phyloP scores from a whole-genome alignment of 177 flowering plant genomes.

The Telopea speciosissima region DNA sequence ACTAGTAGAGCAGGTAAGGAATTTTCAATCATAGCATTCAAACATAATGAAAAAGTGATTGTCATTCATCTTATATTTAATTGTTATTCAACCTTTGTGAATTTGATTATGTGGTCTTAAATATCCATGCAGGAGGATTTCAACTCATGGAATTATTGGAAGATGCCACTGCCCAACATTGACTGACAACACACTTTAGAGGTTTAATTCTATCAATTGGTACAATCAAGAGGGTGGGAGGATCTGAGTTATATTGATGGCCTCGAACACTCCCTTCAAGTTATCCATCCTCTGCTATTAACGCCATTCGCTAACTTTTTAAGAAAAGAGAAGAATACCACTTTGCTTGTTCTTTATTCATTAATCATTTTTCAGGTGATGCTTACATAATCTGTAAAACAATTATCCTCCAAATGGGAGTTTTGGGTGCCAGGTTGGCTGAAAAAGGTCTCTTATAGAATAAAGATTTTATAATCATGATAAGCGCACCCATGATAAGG shows the following conservation, averaged over 20 bases:
- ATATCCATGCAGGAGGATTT: constrained; percentile 64
- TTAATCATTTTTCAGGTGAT: neutral
- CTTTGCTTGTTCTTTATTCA: neutral
- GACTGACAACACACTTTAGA: constrained; percentile 18
- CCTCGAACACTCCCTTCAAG: neutral
- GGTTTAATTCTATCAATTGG: neutral
- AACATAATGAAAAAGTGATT: neutral
- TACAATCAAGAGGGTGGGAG: neutral
- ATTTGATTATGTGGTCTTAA: no score
- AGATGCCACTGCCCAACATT: constrained; percentile 56
- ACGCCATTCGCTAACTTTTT: no score
- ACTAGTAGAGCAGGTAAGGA: constrained; percentile 71
- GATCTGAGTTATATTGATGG: neutral
- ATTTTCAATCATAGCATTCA: neutral
- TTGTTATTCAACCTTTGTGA: neutral
- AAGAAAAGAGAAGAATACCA: neutral
- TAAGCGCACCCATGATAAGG: neutral
- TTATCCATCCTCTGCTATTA: neutral
- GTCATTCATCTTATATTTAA: neutral
- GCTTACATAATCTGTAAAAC: constrained; percentile 9
- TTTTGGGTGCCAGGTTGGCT: neutral
- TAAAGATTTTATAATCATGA: neutral
- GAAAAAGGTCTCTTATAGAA: neutral
- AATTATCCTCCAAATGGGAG: neutral
- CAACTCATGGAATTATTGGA: constrained; percentile 92